phyloP scores from a whole-genome alignment of 1,284 basidiomycete species.

The Ganoderma boninense region DNA sequence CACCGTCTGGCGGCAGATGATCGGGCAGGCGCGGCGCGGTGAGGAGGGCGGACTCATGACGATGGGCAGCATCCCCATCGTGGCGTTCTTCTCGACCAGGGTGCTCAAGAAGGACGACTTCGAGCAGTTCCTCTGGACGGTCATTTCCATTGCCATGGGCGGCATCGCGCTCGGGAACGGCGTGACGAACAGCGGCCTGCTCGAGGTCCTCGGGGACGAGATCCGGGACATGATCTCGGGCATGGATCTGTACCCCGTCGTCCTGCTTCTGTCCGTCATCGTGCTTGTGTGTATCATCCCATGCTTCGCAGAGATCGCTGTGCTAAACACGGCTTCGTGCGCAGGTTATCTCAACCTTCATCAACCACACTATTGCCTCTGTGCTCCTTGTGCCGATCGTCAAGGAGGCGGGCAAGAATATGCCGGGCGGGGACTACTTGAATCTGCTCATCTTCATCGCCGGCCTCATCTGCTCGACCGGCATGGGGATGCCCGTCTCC shows the following conservation, averaged over 20 bases:
- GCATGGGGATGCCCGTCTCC: too few relatives aligned
- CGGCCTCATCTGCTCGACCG: too few relatives aligned
- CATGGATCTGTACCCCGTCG: slow-evolving; percentile 81
- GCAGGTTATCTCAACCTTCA: too few relatives aligned
- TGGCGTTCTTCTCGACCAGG: slow-evolving; percentile 95
- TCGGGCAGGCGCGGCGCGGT: too few relatives aligned
- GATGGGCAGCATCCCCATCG: slow-evolving; percentile 91
- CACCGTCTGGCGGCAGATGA: background rate
- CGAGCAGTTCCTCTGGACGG: slow-evolving; percentile 94
- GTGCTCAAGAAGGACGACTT: slow-evolving; percentile 98
- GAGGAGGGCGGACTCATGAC: too few relatives aligned
- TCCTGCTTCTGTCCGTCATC: slow-evolving; percentile 84
- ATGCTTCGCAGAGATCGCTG: slow-evolving; percentile 42
- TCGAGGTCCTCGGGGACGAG: slow-evolving; percentile 78
- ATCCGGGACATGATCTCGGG: slow-evolving; percentile 80
- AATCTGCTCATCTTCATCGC: too few relatives aligned
- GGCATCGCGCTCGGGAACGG: slow-evolving; percentile 97
- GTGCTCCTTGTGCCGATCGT: too few relatives aligned
- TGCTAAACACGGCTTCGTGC: too few relatives aligned
- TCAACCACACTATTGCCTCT: too few relatives aligned
- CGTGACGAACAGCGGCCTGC: slow-evolving; percentile 89
- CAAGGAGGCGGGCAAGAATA: too few relatives aligned
- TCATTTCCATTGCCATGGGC: slow-evolving; percentile 98
- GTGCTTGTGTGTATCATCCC: slow-evolving; percentile 79
- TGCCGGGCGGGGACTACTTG: too few relatives aligned